Evolutionary conservation across 1,284 basidiomycete genomes (phyloP).

Genomic region (Gomphus sp.): DNA sequence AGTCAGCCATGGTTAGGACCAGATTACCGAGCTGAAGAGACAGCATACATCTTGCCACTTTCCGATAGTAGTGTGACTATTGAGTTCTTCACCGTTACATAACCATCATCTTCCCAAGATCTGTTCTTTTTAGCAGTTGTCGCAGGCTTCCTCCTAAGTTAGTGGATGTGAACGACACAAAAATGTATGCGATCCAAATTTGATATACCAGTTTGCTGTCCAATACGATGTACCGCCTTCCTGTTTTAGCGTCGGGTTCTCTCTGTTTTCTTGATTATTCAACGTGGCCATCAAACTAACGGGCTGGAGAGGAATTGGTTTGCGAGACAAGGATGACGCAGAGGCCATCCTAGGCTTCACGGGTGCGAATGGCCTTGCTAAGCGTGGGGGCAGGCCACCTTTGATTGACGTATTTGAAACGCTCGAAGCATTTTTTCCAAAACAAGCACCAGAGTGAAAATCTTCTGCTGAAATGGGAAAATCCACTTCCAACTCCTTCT

Average conservation of each 20-base stretch:
- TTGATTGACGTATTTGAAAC: not conserved
- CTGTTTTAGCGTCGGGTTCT: not conserved
- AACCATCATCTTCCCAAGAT: slow-evolving; percentile 40
- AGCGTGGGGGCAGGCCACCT: not conserved
- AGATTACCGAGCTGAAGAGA: slow-evolving; percentile 15
- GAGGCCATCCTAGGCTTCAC: not conserved
- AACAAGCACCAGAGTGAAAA: not conserved
- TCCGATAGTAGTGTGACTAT: slow-evolving; percentile 59
- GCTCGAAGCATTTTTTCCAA: not conserved
- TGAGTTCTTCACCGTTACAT: slow-evolving; percentile 39
- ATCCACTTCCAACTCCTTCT: slow-evolving; percentile 8
- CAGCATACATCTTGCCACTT: slow-evolving; percentile 50
- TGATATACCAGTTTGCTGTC: slow-evolving; percentile 9
- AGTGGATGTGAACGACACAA: not conserved
- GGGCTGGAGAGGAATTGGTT: not conserved
- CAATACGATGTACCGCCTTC: slow-evolving; percentile 4
- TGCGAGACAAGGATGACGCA: not conserved
- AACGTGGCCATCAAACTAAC: not conserved
- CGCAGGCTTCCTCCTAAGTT: slow-evolving; percentile 26
- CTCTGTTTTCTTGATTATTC: not conserved
- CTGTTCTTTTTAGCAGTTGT: slow-evolving; percentile 29
- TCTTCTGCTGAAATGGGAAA: not conserved
- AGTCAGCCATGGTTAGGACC: slow-evolving; percentile 8
- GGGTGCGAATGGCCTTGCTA: not conserved
- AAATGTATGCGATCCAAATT: not conserved